Evolutionary conservation across 345 rosid genomes (phyloP).

Genomic region (Barbarea vulgaris): DNA sequence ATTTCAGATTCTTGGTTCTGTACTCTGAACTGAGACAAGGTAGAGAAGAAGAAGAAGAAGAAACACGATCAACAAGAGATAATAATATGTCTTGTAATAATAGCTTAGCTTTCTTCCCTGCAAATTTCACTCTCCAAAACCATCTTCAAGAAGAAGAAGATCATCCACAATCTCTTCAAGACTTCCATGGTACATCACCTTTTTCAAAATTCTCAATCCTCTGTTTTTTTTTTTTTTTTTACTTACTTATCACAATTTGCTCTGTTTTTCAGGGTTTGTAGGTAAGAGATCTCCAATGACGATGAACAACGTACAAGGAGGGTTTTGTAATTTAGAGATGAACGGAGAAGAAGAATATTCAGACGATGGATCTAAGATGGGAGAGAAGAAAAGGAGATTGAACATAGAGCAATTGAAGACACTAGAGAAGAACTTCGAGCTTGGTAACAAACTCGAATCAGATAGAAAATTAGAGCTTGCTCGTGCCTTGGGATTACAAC

Average conservation of each 20-base stretch:
- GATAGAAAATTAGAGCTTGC: conserved; percentile 94
- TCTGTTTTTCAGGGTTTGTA: conserved; percentile 41
- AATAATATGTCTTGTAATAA: conserved; percentile 72
- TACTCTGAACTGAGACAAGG: conserved; percentile 15
- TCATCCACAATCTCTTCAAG: conserved; percentile 59
- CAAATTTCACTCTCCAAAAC: conserved; percentile 80
- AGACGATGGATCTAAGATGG: conserved; percentile 89
- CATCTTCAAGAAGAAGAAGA: conserved; percentile 67
- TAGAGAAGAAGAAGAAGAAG: conserved; percentile 5
- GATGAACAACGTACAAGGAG: conserved; percentile 51
- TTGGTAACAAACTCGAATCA: conserved; percentile 94
- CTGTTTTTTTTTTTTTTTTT: background rate
- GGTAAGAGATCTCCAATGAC: conserved; percentile 76
- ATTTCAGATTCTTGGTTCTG: background rate
- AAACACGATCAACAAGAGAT: background rate
- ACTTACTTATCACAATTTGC: background rate
- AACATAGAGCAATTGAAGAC: conserved; percentile 86
- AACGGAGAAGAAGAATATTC: conserved; percentile 78
- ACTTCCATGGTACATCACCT: conserved; percentile 61
- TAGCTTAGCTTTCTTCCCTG: conserved; percentile 82
- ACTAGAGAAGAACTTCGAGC: conserved; percentile 89
- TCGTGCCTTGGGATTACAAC: conserved; percentile 83
- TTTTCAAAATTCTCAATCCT: background rate
- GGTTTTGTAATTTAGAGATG: conserved; percentile 48
- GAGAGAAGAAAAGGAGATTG: conserved; percentile 92